phyloP scores from a whole-genome alignment of 2,329 filamentous ascomycete genomes.

The Xylariaceae sp. region DNA sequence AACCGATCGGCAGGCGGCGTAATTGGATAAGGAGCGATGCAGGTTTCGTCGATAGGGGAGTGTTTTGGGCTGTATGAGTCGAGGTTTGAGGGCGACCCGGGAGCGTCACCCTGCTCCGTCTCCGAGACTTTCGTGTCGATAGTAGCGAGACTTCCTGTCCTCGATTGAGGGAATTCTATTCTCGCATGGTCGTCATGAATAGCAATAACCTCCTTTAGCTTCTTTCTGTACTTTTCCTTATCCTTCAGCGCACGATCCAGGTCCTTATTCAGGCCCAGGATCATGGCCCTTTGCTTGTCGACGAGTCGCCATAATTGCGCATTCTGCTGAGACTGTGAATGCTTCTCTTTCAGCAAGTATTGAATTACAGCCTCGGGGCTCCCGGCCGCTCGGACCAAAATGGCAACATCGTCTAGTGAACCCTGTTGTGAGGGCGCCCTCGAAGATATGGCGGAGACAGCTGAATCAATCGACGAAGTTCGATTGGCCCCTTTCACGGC shows the following conservation, averaged over 20 bases:
- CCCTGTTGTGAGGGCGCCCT: conserved; percentile 54
- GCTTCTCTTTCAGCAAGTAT: conserved; percentile 85
- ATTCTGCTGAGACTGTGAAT: conserved; percentile 83
- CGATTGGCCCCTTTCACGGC: conserved; percentile 48
- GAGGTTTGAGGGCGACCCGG: conserved; percentile 44
- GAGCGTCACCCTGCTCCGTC: conserved; percentile 33
- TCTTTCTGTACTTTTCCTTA: conserved; percentile 88
- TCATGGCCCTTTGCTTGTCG: conserved; percentile 92
- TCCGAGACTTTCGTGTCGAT: conserved; percentile 28
- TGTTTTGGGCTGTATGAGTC: conserved; percentile 48
- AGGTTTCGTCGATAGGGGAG: conserved; percentile 53
- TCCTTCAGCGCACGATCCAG: conserved; percentile 86
- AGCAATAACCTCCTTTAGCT: conserved; percentile 69
- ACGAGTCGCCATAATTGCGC: conserved; percentile 90
- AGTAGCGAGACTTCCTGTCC: conserved; percentile 21
- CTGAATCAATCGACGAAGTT: conserved; percentile 87
- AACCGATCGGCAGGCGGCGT: conserved; percentile 55
- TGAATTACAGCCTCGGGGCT: conserved; percentile 85
- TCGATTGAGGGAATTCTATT: conserved; percentile 19
- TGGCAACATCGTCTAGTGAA: conserved; percentile 66
- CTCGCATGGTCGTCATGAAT: conserved; percentile 26
- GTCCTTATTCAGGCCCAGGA: conserved; percentile 90
- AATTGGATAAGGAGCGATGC: conserved; percentile 58
- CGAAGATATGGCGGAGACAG: conserved; percentile 71
- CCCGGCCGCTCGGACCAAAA: conserved; percentile 76